Base-by-base conservation (phyloP, 495 filamentous ascomycete genomes). In the Aspergillus cavernicola region DNA sequence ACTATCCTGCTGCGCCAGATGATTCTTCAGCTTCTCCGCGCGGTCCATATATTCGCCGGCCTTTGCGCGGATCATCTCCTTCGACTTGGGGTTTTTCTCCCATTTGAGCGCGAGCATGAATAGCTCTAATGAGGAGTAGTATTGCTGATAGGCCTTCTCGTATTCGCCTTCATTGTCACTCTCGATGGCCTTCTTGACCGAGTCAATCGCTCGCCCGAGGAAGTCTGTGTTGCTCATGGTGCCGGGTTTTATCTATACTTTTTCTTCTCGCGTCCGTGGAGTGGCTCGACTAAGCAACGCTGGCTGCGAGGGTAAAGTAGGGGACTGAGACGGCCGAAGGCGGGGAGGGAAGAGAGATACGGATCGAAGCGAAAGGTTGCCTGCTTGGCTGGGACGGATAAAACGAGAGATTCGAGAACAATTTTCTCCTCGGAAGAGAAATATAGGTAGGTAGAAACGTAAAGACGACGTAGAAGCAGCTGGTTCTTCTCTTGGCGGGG, bases 31-130 rank as follows among this genome's bases (percentile, higher is more conserved):
- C 75, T 97, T 96, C 76, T 97, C 93, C 31, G 93, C 92, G 32
- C 93, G 88, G 68, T 95, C 91, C 89, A 99, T 95, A 78, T 99
- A 99, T 65, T 97, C 92, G 59, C 76, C 87, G 1, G 88, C 85
- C 74, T 97, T 97, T 37, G 84, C 82, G 48, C 92, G 85, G 57
- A 99, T 96, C 83, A 96, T 95, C 68, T 95, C 89, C 75, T 98
- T 97, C 37, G 88, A 90, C 54, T 89, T 90, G 32, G 83, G 81
- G 72, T 96, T 97, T 80, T 97, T 99, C 76, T 97, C 92, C 90
- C 91, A 97, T 76, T 97, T 97, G 24, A 96, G 74, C 9, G 92
- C 92, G 38, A 96, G 83, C 88, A 97, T 92, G 74, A 97, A 97
- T 45, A 95, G 79, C 73, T 97, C 90, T 56, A 97, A 85, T 54